Percentiles rank a stretch among this genome's conserved stretches.
These are phyloP conservation scores for Podospora appendiculata DNA, from an alignment of 495 filamentous ascomycete species.

Conservation along the genomic window DNA sequence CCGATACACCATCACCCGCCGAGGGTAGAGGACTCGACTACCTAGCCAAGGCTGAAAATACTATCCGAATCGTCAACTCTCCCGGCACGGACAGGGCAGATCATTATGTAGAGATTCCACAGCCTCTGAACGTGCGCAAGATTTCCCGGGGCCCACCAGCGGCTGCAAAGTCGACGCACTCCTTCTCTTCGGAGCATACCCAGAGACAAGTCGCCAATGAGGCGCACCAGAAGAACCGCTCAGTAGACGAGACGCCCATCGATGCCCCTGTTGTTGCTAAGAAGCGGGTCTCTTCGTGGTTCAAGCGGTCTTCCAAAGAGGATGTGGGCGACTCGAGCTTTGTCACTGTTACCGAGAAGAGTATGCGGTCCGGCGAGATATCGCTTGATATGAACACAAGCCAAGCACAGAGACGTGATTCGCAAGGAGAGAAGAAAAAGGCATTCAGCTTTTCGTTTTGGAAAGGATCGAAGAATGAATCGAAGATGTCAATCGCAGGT, in stretches of 20 bases:
- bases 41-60: slow-evolving; percentile 30
- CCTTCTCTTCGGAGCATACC: neutral
- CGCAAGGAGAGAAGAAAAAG: slow-evolving; percentile 33
- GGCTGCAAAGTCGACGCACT: neutral
- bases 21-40: slow-evolving; percentile 28
- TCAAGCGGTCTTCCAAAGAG: slow-evolving; percentile 48
- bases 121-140: slow-evolving; percentile 51
- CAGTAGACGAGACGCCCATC: neutral
- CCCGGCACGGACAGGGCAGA: slow-evolving; percentile 14
- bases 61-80: slow-evolving; percentile 44
- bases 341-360: slow-evolving; percentile 9
- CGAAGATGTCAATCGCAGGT: slow-evolving; percentile 31
- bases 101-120: slow-evolving; percentile 11
- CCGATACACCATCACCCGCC: slow-evolving; percentile 21
- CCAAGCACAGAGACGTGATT: slow-evolving; percentile 1
- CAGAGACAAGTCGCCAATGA: neutral
- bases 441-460: slow-evolving; percentile 38
- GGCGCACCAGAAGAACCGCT: neutral
- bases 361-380: neutral
- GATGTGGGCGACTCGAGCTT: slow-evolving; percentile 14
- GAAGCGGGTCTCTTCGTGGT: slow-evolving; percentile 61
- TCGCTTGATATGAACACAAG: neutral
- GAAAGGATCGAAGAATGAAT: slow-evolving; percentile 32
- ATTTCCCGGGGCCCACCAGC: slow-evolving; percentile 4
- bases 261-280: slow-evolving; percentile 15